Percentiles rank a stretch among this genome's conserved stretches.
Evolutionary conservation across 495 filamentous ascomycete species (phyloP).

Genomic region (Daldinia vernicosa): DNA sequence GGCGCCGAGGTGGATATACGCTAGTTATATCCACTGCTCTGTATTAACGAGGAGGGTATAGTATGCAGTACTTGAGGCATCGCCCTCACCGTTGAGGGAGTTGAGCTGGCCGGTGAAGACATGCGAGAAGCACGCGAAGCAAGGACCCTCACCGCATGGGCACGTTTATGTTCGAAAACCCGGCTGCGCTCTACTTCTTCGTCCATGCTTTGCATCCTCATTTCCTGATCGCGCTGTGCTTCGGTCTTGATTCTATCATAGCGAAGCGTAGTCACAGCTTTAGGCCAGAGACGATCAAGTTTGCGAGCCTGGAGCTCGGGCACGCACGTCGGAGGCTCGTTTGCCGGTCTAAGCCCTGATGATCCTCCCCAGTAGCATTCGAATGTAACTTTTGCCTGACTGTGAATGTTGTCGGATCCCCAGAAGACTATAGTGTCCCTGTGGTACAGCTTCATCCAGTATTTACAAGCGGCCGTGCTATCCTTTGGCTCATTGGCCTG

Average conservation of each 20-base stretch:
- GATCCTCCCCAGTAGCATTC: conserved; percentile 59
- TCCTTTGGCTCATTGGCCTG: conserved; percentile 57
- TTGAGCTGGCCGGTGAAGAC: conserved; percentile 30
- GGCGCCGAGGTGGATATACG: neutral
- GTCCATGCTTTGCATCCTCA: conserved; percentile 47
- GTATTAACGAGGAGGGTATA: conserved; percentile 15
- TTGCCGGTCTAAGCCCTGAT: conserved; percentile 36
- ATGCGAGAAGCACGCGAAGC: conserved; percentile 36
- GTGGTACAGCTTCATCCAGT: conserved; percentile 74
- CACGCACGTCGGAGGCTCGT: conserved; percentile 32
- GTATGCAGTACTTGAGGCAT: conserved; percentile 14
- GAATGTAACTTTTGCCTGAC: conserved; percentile 52
- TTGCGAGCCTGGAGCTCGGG: conserved; percentile 37
- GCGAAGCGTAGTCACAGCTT: conserved; percentile 32
- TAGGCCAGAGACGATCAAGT: conserved; percentile 46
- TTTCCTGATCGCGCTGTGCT: conserved; percentile 49
- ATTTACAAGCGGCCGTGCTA: conserved; percentile 54
- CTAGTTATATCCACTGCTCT: conserved; percentile 15
- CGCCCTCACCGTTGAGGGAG: conserved; percentile 12
- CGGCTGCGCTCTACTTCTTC: conserved; percentile 53
- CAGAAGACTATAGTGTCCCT: conserved; percentile 77
- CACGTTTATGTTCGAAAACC: conserved; percentile 52
- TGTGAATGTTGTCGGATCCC: conserved; percentile 43
- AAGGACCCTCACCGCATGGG: conserved; percentile 48
- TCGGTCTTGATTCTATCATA: conserved; percentile 43